Evolutionary conservation across 257 asterid species (phyloP).

Genomic region (Solanum peruvianum): DNA sequence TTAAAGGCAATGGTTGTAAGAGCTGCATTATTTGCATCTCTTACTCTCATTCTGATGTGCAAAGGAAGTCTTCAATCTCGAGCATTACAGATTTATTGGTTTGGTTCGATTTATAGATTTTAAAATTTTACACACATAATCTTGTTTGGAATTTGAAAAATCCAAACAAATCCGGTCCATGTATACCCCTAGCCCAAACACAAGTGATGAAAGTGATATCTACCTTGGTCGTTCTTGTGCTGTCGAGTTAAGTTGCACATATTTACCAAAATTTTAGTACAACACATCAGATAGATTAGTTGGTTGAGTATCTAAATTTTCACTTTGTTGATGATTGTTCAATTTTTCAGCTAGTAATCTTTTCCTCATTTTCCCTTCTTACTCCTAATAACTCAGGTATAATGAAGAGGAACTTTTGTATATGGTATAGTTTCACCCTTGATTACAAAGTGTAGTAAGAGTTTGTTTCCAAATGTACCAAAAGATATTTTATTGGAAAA

Average conservation of each 20-base stretch:
- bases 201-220: not conserved
- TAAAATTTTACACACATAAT: too few relatives aligned
- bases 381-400: not conserved
- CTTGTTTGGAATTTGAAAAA: too few relatives aligned
- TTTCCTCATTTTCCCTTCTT: not conserved
- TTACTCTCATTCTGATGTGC: not conserved
- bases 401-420: not conserved
- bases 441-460: not conserved
- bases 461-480: not conserved
- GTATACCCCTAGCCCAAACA: not conserved
- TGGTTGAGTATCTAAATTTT: not conserved
- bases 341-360: too few relatives aligned
- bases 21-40: not conserved
- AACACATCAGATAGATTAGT: not conserved
- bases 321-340: not conserved
- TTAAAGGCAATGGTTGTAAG: not conserved
- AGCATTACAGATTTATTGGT: not conserved
- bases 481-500: too few relatives aligned
- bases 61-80: not conserved
- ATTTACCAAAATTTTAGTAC: not conserved
- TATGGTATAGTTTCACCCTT: not conserved
- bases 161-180: too few relatives aligned
- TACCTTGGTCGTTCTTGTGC: not conserved
- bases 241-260: not conserved
- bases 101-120: too few relatives aligned